Base-by-base conservation (phyloP, 2,329 filamentous ascomycete genomes). In the Cucurbitaria berberidis region DNA sequence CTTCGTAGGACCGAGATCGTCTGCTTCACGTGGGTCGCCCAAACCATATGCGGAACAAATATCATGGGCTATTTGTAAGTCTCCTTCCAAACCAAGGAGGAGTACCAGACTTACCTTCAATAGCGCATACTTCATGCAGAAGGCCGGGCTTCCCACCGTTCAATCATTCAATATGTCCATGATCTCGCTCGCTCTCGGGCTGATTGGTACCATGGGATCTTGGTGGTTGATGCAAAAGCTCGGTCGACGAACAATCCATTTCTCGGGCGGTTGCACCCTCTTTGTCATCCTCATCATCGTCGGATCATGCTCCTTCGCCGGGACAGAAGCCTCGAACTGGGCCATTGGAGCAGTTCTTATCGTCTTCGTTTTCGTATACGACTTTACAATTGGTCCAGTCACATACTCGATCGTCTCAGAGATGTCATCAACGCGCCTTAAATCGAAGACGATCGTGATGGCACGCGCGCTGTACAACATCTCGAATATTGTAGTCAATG, bases 371-470 rank as follows among this genome's bases (percentile, higher is more conserved):
- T 78, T 95, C 40, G 84, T 88, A 66, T 96, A 96, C 75, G 90
- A 96, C 72, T 81, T 93, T 44, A 90, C 90, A 0, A 91, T 96
- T 39, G 92, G 92, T 16, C 93, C 92, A 0, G 90, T 96, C 5
- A 91, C 89, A 69, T 96, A 96, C 77, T 93, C 90, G 0, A 84
- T 96, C 11, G 91, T 96, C 3, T 84, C 89, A 1, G 92, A 96
- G 73, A 77, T 96, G 41, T 91, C 90, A 0, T 91, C 90, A 0
- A 86, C 89, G 10, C 84, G 91, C 4, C 81, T 96, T 35, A 89
- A 93, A 71, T 90, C 93, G 76, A 96, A 96, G 80, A 96, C 92
- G 0, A 89, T 96, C 36, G 91, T 93, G 1, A 82, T 96, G 3
- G 91, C 89, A 1, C 86, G 92, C 47, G 89, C 90, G 54, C 77